Conservation (phyloP, 2,329 filamentous ascomycete genomes). For the Pseudogymnoascus sp. region DNA sequence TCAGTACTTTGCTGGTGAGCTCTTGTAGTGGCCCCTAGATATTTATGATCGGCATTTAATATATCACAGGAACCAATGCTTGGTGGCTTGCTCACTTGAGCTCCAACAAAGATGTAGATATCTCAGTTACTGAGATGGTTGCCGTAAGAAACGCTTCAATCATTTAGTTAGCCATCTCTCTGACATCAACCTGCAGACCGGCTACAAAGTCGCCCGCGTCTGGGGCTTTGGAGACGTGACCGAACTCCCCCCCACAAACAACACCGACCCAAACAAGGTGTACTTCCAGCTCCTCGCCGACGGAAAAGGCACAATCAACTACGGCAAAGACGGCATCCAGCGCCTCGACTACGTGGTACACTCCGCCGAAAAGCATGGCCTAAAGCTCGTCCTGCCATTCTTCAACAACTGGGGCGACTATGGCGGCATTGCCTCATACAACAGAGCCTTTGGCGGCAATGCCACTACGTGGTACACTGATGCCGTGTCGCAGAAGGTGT, state of each 20-base stretch:
- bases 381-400: conserved; percentile 57
- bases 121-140: conserved; percentile 39
- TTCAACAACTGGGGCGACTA: conserved; percentile 65
- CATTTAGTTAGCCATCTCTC: background rate
- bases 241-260: conserved; percentile 21
- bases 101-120: conserved; percentile 47
- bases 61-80: conserved; percentile 39
- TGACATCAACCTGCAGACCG: conserved; percentile 36
- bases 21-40: background rate
- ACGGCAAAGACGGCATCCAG: conserved; percentile 51
- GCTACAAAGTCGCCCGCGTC: conserved; percentile 48
- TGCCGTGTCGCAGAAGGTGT: conserved; percentile 44
- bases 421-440: conserved; percentile 54
- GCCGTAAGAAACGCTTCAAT: conserved; percentile 13
- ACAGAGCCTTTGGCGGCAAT: conserved; percentile 44
- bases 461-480: conserved; percentile 51
- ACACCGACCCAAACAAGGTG: conserved; percentile 36
- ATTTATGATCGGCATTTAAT: background rate
- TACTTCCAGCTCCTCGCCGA: conserved; percentile 39
- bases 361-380: conserved; percentile 47
- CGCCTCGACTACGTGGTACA: conserved; percentile 58
- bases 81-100: conserved; percentile 49
- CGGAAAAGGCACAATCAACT: conserved; percentile 51
- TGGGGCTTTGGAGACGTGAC: conserved; percentile 58
- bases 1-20: conserved; percentile 40